Evolutionary conservation across 371 early-diverging fungal genomes (phyloP).

Genomic region (Apophysomyces elegans): DNA sequence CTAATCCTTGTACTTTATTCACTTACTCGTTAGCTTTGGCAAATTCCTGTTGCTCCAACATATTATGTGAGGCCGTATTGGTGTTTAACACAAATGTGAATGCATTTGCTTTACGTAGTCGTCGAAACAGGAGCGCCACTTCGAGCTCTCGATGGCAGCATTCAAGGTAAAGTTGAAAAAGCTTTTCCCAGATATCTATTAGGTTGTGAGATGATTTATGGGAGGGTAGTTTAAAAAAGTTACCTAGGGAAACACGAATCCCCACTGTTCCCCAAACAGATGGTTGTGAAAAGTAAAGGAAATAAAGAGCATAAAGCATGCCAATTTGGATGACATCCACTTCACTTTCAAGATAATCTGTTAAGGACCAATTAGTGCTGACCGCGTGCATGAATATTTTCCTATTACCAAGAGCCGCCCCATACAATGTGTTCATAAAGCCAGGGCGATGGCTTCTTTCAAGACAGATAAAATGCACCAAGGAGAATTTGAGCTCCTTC

Average conservation of each 20-base stretch:
- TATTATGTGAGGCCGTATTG: neutral
- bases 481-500: conserved; percentile 12
- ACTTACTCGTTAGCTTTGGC: conserved; percentile 3
- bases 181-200: conserved; percentile 1
- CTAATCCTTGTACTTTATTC: no score
- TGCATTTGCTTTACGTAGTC: conserved; percentile 13
- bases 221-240: neutral
- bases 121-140: conserved; percentile 7
- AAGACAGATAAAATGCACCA: conserved; percentile 14
- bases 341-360: conserved; percentile 8
- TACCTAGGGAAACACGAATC: conserved; percentile 13
- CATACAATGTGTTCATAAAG: conserved; percentile 14
- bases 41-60: conserved; percentile 11
- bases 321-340: conserved; percentile 9
- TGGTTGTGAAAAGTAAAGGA: conserved; percentile 14
- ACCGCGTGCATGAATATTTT: neutral
- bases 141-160: neutral
- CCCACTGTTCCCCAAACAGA: neutral
- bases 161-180: conserved; percentile 13
- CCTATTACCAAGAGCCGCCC: conserved; percentile 1
- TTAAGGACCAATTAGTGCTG: neutral
- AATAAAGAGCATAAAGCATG: conserved; percentile 17
- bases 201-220: neutral
- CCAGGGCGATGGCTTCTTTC: neutral
- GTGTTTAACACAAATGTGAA: conserved; percentile 11